Percentiles rank a stretch among this genome's conserved stretches.
These are phyloP conservation scores for Didymella sp. DNA, from an alignment of 2,329 filamentous ascomycete genomes.

Conservation along the genomic window DNA sequence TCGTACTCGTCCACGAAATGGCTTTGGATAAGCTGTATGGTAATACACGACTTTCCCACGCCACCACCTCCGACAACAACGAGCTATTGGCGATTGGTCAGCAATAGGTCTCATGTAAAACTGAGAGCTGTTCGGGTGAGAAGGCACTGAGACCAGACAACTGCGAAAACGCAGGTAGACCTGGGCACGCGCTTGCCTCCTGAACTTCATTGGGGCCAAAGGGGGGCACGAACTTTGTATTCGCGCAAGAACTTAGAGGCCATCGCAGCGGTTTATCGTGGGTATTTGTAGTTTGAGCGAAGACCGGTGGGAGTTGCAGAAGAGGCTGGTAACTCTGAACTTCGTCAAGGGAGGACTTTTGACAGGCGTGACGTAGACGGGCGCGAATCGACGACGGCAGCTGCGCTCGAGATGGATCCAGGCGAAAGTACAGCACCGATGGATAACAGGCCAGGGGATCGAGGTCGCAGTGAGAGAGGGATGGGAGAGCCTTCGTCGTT, in stretches of 20 bases:
- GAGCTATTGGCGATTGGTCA: conserved; percentile 34
- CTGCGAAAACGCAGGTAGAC: not conserved
- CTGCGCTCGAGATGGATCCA: conserved; percentile 12
- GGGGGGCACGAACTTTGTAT: conserved; percentile 49
- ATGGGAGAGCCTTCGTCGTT: conserved; percentile 12
- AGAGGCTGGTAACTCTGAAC: conserved; percentile 15
- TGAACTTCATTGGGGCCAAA: not conserved
- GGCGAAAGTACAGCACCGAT: conserved; percentile 8
- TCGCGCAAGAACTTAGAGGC: conserved; percentile 58
- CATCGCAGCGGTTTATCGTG: conserved; percentile 31
- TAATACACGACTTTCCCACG: conserved; percentile 98
- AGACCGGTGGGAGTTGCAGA: conserved; percentile 22
- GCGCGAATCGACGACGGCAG: conserved; percentile 29
- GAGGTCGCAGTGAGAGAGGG: conserved; percentile 16
- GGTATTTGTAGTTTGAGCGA: conserved; percentile 3
- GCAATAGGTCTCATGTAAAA: not conserved
- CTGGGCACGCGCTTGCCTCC: not conserved
- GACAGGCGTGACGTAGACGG: conserved; percentile 10
- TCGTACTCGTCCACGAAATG: conserved; percentile 99
- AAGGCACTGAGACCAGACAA: not conserved
- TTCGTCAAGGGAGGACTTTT: conserved; percentile 27
- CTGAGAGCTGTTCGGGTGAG: not conserved
- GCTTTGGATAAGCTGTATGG: conserved; percentile 80
- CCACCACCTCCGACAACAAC: conserved; percentile 98
- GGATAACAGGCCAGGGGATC: conserved; percentile 16